Percentiles rank a stretch among this genome's conserved stretches.
Conservation (phyloP, 108 stramenopile species). For the Cyclotella distinguenda region DNA sequence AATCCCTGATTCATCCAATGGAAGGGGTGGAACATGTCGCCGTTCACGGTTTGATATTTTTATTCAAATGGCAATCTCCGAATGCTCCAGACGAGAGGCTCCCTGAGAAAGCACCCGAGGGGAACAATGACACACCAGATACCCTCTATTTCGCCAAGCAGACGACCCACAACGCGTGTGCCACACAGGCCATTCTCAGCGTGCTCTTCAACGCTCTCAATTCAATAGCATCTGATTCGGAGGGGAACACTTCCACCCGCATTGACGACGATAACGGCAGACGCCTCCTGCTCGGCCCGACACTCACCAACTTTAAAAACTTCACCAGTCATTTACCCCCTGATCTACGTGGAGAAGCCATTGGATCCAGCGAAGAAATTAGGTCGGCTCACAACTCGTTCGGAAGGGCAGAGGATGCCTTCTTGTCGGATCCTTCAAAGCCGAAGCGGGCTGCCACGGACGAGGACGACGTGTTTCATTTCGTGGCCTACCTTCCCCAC, state of each 20-base stretch:
- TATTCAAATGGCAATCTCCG: slow-evolving; percentile 84
- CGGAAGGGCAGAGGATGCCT: slow-evolving; percentile 81
- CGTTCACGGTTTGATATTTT: slow-evolving; percentile 90
- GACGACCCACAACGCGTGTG: slow-evolving; percentile 90
- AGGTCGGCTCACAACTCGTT: slow-evolving; percentile 91
- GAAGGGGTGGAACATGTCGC: slow-evolving; percentile 36
- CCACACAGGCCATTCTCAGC: slow-evolving; percentile 89
- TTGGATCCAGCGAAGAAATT: slow-evolving; percentile 78
- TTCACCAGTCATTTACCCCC: slow-evolving; percentile 85
- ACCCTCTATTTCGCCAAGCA: slow-evolving; percentile 89
- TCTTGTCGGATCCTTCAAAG: slow-evolving; percentile 65
- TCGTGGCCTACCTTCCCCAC: slow-evolving; percentile 89
- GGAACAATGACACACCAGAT: slow-evolving; percentile 59
- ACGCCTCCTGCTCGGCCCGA: slow-evolving; percentile 66
- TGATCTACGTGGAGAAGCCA: slow-evolving; percentile 85
- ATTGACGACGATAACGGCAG: slow-evolving; percentile 23
- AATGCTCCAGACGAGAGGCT: neutral
- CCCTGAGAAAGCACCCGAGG: slow-evolving; percentile 25
- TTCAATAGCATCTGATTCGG: slow-evolving; percentile 10
- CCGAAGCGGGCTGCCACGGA: slow-evolving; percentile 45
- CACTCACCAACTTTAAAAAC: slow-evolving; percentile 72
- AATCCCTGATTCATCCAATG: slow-evolving; percentile 21
- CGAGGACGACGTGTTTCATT: slow-evolving; percentile 94
- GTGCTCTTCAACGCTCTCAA: slow-evolving; percentile 71
- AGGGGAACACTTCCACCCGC: too few relatives aligned